phyloP scores from a whole-genome alignment of 257 asterid species.

The Linaria vulgaris region DNA sequence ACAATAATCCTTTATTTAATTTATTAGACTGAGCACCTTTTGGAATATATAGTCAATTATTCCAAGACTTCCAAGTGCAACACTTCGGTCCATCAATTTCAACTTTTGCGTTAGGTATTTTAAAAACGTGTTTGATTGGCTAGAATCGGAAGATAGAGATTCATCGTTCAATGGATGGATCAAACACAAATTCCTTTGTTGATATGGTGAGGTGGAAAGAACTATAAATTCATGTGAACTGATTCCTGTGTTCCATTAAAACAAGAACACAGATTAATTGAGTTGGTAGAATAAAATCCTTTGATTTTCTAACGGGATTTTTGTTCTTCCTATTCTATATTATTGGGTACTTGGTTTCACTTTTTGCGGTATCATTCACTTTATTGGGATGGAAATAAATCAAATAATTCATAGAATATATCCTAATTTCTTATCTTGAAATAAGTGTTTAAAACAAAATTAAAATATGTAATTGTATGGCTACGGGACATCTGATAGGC shows the following conservation, averaged over 20 bases:
- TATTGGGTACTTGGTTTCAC: conserved; percentile 3
- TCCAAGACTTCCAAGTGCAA: conserved; percentile 23
- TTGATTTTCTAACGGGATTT: conserved; percentile 34
- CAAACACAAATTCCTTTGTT: conserved; percentile 24
- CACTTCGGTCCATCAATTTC: conserved; percentile 27
- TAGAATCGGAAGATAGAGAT: conserved; percentile 2
- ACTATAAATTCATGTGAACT: conserved; percentile 29
- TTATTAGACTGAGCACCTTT: conserved; percentile 2
- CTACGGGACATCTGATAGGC: too few relatives aligned
- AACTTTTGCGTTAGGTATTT: conserved; percentile 18
- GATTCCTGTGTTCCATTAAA: conserved; percentile 29
- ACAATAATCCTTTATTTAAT: conserved; percentile 8
- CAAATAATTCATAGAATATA: background rate
- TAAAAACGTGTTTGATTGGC: background rate
- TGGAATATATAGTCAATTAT: conserved; percentile 26
- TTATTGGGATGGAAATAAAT: background rate
- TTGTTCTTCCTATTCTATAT: background rate
- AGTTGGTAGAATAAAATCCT: conserved; percentile 24
- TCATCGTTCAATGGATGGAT: conserved; percentile 1
- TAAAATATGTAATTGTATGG: background rate
- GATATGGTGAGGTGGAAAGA: conserved; percentile 32
- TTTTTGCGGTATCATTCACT: conserved; percentile 16
- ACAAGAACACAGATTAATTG: background rate
- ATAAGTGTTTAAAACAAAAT: background rate
- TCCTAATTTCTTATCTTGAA: background rate